Evolutionary conservation across 768 basidiomycete genomes (phyloP).

Genomic region (Hydnum rufescens): DNA sequence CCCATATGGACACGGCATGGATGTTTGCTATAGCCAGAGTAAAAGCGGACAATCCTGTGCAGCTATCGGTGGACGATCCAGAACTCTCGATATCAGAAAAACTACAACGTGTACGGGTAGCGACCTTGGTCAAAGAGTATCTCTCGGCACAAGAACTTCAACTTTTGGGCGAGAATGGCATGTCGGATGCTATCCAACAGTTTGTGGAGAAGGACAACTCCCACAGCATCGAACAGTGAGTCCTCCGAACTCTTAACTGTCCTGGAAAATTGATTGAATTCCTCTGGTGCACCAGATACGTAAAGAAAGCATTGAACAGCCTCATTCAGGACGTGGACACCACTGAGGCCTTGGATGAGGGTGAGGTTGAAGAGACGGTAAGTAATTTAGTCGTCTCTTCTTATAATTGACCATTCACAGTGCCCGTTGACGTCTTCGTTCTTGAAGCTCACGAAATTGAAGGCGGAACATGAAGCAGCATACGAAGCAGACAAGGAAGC

Average conservation of each 20-base stretch:
- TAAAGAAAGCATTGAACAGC: constrained; percentile 32
- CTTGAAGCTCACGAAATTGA: constrained; percentile 40
- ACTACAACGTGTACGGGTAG: constrained; percentile 62
- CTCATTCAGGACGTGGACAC: constrained; percentile 50
- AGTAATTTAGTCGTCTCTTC: constrained; percentile 12
- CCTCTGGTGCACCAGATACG: constrained; percentile 33
- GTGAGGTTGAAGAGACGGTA: constrained; percentile 55
- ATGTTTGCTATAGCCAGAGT: constrained; percentile 18
- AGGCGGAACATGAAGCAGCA: constrained; percentile 26
- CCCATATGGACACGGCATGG: no score
- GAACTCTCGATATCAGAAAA: constrained; percentile 48
- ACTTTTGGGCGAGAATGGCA: constrained; percentile 69
- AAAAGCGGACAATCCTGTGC: constrained; percentile 52
- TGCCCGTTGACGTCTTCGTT: no score
- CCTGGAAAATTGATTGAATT: background rate
- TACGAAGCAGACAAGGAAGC: constrained; percentile 31
- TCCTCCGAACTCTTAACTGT: constrained; percentile 10
- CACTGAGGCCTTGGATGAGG: constrained; percentile 49
- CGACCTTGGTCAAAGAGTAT: constrained; percentile 81
- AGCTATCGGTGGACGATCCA: constrained; percentile 63
- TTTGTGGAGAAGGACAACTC: constrained; percentile 97
- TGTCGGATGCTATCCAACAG: constrained; percentile 85
- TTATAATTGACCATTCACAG: background rate
- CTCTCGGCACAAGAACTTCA: constrained; percentile 83
- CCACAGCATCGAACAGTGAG: constrained; percentile 75